phyloP scores from a whole-genome alignment of 805 yeast genomes.

The Groenewaldozyma tartarivorans region DNA sequence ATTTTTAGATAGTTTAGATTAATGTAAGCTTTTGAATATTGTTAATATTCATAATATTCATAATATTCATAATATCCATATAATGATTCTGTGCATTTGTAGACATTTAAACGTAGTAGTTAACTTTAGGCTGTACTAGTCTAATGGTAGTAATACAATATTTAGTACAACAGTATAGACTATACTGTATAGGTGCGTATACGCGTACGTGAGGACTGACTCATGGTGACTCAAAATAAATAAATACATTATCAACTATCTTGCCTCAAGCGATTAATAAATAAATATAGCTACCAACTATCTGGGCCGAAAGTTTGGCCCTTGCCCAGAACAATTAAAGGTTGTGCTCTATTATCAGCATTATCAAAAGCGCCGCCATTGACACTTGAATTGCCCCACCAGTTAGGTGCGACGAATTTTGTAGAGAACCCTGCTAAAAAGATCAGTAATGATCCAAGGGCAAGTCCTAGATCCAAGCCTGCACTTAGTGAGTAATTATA shows the following conservation, averaged over 20 bases:
- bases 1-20: not conserved
- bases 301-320: slow-evolving; percentile 42
- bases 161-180: no score
- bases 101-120: no score
- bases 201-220: no score
- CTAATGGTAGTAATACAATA: no score
- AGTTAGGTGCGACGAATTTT: slow-evolving; percentile 31
- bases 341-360: slow-evolving; percentile 25
- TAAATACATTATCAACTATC: not conserved
- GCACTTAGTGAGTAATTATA: slow-evolving; percentile 61
- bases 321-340: slow-evolving; percentile 25
- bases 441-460: slow-evolving; percentile 49
- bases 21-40: not conserved
- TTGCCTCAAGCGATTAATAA: not conserved
- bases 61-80: no score
- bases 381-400: slow-evolving; percentile 55
- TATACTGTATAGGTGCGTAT: no score
- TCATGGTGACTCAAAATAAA: not conserved
- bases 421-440: slow-evolving; percentile 42
- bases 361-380: slow-evolving; percentile 36
- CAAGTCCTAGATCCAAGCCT: slow-evolving; percentile 59
- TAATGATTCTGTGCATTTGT: no score
- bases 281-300: slow-evolving; percentile 29
- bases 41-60: not conserved
- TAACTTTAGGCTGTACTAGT: no score